Base-by-base conservation (phyloP, 2,329 filamentous ascomycete species). In the Hymenoscyphus albidus region DNA sequence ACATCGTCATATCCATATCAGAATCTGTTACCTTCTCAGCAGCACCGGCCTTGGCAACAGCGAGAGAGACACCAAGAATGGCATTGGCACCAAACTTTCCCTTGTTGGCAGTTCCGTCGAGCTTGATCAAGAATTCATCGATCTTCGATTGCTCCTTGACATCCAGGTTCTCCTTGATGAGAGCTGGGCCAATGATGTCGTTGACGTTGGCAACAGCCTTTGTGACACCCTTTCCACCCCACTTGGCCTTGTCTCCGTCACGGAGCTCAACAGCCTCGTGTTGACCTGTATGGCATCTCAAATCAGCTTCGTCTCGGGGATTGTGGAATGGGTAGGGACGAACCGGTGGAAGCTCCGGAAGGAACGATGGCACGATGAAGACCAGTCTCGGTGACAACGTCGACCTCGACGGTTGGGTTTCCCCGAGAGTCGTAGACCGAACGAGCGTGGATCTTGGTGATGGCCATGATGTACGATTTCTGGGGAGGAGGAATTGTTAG, bases 351-450 rank as follows among this genome's bases (percentile, higher is more conserved):
- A 76, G 94, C 94, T 80, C 94, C 94, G 72, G 93, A 97, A 76
- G 94, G 94, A 70, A 98, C 94, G 78, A 97, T 97, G 79, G 94
- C 93, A 78, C 94, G 93, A 88, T 97, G 93, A 70, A 98, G 89
- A 77, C 94, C 94, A 75, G 91, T 96, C 84, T 96, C 92, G 74
- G 93, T 97, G 82, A 96, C 90, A 75, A 97, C 88, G 79, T 97
- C 94, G 76, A 98, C 94, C 86, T 98, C 94, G 77, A 97, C 94
- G 78, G 95, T 99, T 77, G 95, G 95, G 89, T 99, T 99, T 79
- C 87, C 87, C 78, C 95, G 94, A 80, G 95, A 98, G 87, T 99
- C 95, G 88, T 94, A 99, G 84, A 99, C 93, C 77, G 90, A 93
- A 78, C 95, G 91, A 77, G 91, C 91, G 86, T 93, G 90, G 78